Evolutionary conservation across 176 grass and related monocot genomes (phyloP).

Genomic region (Dactylis glomerata): DNA sequence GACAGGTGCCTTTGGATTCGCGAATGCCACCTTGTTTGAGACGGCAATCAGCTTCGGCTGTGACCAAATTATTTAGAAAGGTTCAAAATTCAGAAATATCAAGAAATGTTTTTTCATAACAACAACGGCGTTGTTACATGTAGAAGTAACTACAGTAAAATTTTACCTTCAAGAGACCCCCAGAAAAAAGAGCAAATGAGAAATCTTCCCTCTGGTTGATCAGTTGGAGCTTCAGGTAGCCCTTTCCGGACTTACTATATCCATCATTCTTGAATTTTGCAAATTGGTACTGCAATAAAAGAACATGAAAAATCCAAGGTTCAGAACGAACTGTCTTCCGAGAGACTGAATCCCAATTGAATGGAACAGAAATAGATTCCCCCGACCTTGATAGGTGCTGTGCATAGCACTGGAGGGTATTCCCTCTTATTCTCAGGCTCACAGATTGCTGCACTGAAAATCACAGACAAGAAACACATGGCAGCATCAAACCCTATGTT

Average conservation of each 20-base stretch:
- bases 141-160: not conserved
- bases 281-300: not conserved
- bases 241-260: constrained; percentile 41
- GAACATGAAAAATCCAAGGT: not conserved
- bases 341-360: not conserved
- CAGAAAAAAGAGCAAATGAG: constrained; percentile 67
- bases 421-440: constrained; percentile 46
- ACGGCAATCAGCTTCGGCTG: constrained; percentile 69
- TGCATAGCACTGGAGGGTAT: constrained; percentile 54
- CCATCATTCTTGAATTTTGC: constrained; percentile 11
- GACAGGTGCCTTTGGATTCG: constrained; percentile 70
- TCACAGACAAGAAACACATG: constrained; percentile 1
- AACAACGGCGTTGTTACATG: not conserved
- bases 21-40: constrained; percentile 55
- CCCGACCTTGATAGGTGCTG: constrained; percentile 65
- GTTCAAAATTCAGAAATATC: not conserved
- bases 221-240: constrained; percentile 64
- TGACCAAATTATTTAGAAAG: not conserved
- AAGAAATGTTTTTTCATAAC: not conserved
- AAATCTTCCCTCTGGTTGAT: constrained; percentile 90
- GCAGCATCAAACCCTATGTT: not conserved
- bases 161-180: constrained; percentile 55
- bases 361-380: not conserved
- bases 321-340: not conserved
- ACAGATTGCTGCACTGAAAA: constrained; percentile 55